Evolutionary conservation across 345 rosid genomes (phyloP).

Genomic region (Pugionium cornutum): DNA sequence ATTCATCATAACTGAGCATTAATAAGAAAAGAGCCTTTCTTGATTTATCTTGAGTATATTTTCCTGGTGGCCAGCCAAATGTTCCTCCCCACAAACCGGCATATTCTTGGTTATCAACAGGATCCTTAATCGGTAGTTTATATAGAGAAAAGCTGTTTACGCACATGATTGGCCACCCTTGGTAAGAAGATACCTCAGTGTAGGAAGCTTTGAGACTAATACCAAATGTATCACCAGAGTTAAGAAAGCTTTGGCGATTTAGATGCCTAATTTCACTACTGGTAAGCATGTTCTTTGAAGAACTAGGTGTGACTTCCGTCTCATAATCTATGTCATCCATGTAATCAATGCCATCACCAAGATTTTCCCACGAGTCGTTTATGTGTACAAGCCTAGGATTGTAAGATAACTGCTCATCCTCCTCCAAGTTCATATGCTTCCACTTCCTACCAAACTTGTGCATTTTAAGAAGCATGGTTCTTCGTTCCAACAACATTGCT

Average conservation of each 20-base stretch:
- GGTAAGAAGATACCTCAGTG: slow-evolving; percentile 46
- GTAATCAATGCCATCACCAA: slow-evolving; percentile 42
- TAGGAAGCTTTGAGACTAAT: slow-evolving; percentile 1
- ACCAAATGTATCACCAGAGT: not conserved
- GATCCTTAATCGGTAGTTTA: slow-evolving; percentile 59
- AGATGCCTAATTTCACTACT: slow-evolving; percentile 42
- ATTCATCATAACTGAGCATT: slow-evolving; percentile 72
- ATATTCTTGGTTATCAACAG: slow-evolving; percentile 54
- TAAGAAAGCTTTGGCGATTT: slow-evolving; percentile 46
- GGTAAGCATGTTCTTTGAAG: slow-evolving; percentile 52
- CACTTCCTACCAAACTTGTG: slow-evolving; percentile 46
- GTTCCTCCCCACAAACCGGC: slow-evolving; percentile 90
- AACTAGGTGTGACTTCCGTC: slow-evolving; percentile 49
- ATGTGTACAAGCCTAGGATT: slow-evolving; percentile 50
- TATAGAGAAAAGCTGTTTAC: slow-evolving; percentile 65
- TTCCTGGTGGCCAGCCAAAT: slow-evolving; percentile 83
- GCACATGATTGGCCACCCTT: slow-evolving; percentile 74
- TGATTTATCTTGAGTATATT: slow-evolving; percentile 63
- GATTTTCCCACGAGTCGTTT: slow-evolving; percentile 48
- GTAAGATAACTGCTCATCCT: slow-evolving; percentile 43
- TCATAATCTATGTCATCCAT: slow-evolving; percentile 42
- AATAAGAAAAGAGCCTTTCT: slow-evolving; percentile 79
- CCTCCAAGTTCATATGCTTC: slow-evolving; percentile 37
- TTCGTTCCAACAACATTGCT: slow-evolving; percentile 51
- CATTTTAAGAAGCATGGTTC: slow-evolving; percentile 58